Evolutionary conservation across 2,329 filamentous ascomycete species (phyloP), one percentile per base, ranked within the genome.

Genomic region (Capronia americana): DNA sequence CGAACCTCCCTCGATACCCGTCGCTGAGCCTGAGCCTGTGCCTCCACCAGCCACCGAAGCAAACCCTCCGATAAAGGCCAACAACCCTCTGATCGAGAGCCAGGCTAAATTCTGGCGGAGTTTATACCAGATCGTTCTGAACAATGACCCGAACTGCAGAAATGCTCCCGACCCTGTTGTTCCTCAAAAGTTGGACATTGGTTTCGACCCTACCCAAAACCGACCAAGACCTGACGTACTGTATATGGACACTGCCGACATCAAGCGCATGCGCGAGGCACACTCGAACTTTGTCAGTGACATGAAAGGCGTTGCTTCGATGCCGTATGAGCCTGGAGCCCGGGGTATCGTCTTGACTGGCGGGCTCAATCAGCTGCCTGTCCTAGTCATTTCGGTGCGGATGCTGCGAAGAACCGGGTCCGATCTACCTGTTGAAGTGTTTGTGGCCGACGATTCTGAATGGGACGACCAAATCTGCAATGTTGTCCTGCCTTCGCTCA

Each of bases 321-420:
- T 82, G 20, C 75, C 77, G 3, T 79, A 74, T 60, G 61, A 69
- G 3, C 60, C 68, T 50, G 75, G 73, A 8, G 79, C 78, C 8
- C 76, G 73, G 12, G 82, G 82, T 0, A 75, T 84, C 24, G 81
- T 84, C 10, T 83, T 80, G 4, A 81, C 77, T 0, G 77, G 76
- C 3, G 76, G 76, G 24, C 70, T 74, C 6, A 63, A 72, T 11
- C 77, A 78, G 60, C 75, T 80, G 23, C 76, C 77, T 1, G 74
- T 77, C 8, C 71, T 79, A 10, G 67, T 82, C 1, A 75, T 81
- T n/a, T 78, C 75, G 0, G 70, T 82, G 1, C 76, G 76, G 12
- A 79, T 82, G 78, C 72, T 82, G 7, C 77, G 80, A 7, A 72
- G 73, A 41, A 78, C 78, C 4, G 77, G 77, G 26, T 79, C 75